phyloP scores from a whole-genome alignment of 495 filamentous ascomycete genomes.

The Friedmanniomyces endolithicus region DNA sequence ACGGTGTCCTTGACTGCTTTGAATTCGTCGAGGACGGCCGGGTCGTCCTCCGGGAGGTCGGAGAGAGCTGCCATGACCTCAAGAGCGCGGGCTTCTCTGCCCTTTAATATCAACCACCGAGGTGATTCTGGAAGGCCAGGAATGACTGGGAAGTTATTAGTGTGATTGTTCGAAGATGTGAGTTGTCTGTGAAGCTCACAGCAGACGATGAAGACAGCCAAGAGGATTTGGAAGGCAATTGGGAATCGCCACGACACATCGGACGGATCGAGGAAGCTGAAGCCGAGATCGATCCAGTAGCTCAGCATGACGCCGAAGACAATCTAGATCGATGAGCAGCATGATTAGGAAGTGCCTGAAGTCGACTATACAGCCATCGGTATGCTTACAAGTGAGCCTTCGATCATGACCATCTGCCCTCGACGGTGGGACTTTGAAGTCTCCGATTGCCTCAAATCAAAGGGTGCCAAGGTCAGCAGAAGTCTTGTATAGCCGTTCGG shows the following conservation, averaged over 20 bases:
- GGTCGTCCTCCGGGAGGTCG: constrained; percentile 28
- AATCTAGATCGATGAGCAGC: constrained; percentile 5
- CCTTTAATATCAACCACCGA: constrained; percentile 23
- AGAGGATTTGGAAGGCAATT: constrained; percentile 27
- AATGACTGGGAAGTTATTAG: constrained; percentile 5
- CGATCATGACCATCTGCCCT: constrained; percentile 32
- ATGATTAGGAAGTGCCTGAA: too few relatives aligned
- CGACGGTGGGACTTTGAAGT: constrained; percentile 28
- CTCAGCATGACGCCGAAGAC: constrained; percentile 23
- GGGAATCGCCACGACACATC: constrained; percentile 38
- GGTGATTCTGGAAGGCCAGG: constrained; percentile 22
- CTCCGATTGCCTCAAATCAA: too few relatives aligned
- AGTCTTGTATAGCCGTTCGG: too few relatives aligned
- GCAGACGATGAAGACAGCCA: constrained; percentile 14
- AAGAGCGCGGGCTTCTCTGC: constrained; percentile 20
- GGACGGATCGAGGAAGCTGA: constrained; percentile 36
- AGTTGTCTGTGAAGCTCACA: background rate
- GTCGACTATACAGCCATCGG: too few relatives aligned
- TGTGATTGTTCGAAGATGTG: background rate
- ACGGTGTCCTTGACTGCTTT: constrained; percentile 63
- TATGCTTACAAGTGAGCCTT: constrained; percentile 16
- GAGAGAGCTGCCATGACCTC: constrained; percentile 25
- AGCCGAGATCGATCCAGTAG: constrained; percentile 37
- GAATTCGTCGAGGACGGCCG: constrained; percentile 22
- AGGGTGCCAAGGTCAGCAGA: too few relatives aligned